Base-by-base conservation (phyloP, 768 basidiomycete genomes). In the Lyophyllum shimeji region DNA sequence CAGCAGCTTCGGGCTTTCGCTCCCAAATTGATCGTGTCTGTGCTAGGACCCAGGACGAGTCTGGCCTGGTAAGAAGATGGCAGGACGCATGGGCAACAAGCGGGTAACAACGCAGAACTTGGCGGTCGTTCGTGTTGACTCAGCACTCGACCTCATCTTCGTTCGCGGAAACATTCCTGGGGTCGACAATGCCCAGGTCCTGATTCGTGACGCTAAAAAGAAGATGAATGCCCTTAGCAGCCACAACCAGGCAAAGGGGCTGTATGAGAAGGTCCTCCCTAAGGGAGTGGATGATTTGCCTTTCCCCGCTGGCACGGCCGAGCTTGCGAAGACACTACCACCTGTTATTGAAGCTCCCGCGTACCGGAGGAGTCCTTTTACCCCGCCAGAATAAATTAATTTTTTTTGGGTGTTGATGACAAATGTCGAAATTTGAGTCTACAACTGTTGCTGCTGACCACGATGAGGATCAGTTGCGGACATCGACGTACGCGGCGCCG, bases 21-120 rank as follows among this genome's bases (percentile, higher is more conserved):
- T 50, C 5, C 50, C 23, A 56, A 24, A 17, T 4, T 37, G 2
- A 8, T 24, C 11, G 53, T 46, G 47, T 56, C 40, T 46, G 57
- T 15, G 58, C n/a, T 42, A 98, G 95, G 95, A 97, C 65, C 96
- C 97, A 23, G 97, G 97, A 46, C 86, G 97, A 65, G 81, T 98
- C 5, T 94, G 91, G 75, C 97, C 97, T 3, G 97, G 97, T 34
- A 97, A 95, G 76, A 98, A 98, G 78, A 98, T 97, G 96, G 86
- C 96, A 9, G 97, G 97, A 31, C 87, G 87, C 21, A 86, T 98
- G 79, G 97, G 97, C 48, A 89, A 86, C 53, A 79, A 84, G 59
- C 86, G 87, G 39, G 82, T 82, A 8, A 98, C 96, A 7, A 79
- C 81, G 13, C 94, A 96, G 66, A 98, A 98, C 67, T 84, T 98